phyloP scores from a whole-genome alignment of 192 early-diverging fungal genomes.

The Podila clonocystis region DNA sequence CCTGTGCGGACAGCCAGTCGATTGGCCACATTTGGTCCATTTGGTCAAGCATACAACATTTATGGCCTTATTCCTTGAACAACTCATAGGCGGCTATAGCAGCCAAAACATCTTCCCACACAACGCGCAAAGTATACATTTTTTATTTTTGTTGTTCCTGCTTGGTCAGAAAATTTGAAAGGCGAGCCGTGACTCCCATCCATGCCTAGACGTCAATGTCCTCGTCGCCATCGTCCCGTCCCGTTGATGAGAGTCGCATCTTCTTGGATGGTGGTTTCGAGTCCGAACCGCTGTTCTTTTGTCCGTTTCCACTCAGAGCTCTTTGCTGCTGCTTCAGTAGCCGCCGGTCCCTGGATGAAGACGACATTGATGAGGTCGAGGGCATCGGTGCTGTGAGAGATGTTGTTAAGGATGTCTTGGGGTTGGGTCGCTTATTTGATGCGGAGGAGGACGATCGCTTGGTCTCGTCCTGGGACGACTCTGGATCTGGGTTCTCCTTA shows the following conservation, averaged over 20 bases:
- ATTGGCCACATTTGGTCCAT: too few relatives aligned
- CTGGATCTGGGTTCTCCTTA: conserved; percentile 39
- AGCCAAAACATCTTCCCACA: too few relatives aligned
- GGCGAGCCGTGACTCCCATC: too few relatives aligned
- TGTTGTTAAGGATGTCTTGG: conserved; percentile 24
- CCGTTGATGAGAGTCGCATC: conserved; percentile 39
- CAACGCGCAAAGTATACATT: too few relatives aligned
- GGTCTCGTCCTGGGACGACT: conserved; percentile 48
- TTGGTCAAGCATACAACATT: too few relatives aligned
- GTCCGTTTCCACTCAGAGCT: conserved; percentile 4
- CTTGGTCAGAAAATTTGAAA: too few relatives aligned
- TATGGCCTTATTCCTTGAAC: too few relatives aligned
- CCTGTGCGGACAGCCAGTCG: too few relatives aligned
- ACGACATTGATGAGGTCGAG: conserved; percentile 4
- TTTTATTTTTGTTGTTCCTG: too few relatives aligned
- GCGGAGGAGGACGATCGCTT: conserved; percentile 21
- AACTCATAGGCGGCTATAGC: too few relatives aligned
- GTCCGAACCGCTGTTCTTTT: conserved; percentile 13
- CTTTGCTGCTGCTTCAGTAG: conserved; percentile 37
- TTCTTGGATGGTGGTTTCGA: conserved; percentile 36
- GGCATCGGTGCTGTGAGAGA: conserved; percentile 14
- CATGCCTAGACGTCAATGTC: conserved; percentile 33
- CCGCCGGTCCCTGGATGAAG: conserved; percentile 27
- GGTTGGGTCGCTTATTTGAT: conserved; percentile 23
- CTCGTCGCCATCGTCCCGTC: conserved; percentile 47